These are phyloP conservation scores for Debaryomyces maramus DNA, from an alignment of 805 yeast species.

Conservation along the genomic window DNA sequence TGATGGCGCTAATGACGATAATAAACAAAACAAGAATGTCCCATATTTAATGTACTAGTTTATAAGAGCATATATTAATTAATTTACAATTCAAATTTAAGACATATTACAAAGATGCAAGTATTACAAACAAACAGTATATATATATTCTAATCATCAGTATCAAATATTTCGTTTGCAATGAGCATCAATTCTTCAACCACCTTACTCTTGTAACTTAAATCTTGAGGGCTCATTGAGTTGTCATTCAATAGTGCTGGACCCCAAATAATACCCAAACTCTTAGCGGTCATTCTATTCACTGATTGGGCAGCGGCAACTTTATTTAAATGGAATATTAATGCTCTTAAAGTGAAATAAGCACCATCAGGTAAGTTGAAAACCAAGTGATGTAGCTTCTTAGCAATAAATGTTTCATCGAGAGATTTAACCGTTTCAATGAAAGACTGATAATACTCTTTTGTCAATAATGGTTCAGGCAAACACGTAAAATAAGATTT, in stretches of 20 bases:
- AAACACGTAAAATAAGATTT: slow-evolving; percentile 80
- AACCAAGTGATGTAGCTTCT: slow-evolving; percentile 83
- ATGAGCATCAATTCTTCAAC: slow-evolving; percentile 82
- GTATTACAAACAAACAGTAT: neutral
- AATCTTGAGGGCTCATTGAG: slow-evolving; percentile 65
- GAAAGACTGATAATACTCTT: slow-evolving; percentile 59
- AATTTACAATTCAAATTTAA: neutral
- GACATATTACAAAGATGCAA: neutral
- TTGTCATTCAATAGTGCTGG: slow-evolving; percentile 77
- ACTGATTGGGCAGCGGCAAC: slow-evolving; percentile 60
- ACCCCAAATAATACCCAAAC: slow-evolving; percentile 92
- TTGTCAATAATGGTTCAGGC: slow-evolving; percentile 83
- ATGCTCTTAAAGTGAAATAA: slow-evolving; percentile 83
- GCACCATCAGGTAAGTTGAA: slow-evolving; percentile 93
- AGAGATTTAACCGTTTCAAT: slow-evolving; percentile 62
- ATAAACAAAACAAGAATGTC: slow-evolving; percentile 6
- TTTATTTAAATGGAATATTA: slow-evolving; percentile 81
- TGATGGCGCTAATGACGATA: slow-evolving; percentile 4
- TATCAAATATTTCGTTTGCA: slow-evolving; percentile 70
- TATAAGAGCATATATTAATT: neutral
- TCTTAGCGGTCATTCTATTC: slow-evolving; percentile 81
- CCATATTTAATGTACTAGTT: slow-evolving; percentile 20
- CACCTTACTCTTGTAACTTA: slow-evolving; percentile 72
- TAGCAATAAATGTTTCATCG: slow-evolving; percentile 49
- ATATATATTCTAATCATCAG: slow-evolving; percentile 24